Evolutionary conservation across 1,284 basidiomycete genomes (phyloP), one percentile per base, ranked within the genome.

Genomic region (Irpex sp.): DNA sequence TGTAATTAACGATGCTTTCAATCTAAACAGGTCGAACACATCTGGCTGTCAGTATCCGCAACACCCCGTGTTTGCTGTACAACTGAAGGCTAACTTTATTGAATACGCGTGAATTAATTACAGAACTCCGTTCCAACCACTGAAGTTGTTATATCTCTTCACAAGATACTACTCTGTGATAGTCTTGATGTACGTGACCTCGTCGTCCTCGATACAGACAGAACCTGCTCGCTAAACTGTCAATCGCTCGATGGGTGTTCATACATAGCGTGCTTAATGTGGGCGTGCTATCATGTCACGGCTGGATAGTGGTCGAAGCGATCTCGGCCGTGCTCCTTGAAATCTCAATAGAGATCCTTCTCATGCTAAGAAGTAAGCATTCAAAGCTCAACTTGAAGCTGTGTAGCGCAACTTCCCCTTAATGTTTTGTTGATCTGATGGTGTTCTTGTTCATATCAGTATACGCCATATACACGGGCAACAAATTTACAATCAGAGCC

Each of bases 271-370:
- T 70, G 5, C 60, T 67, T 54, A 69, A 67, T 33, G 39, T 64
- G 8, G 59, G 56, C 23, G 59, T 58, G 12, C 59, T 70, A 23
- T 64, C 68, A 21, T 73, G 72, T 57, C 56, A 66, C 6, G 63
- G 67, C 33, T 74, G 72, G 73, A 67, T 74, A 42, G 65, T 74
- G 37, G 68, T 70, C 33, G 71, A 75, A 55, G 70, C 71, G 18
- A 62, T 72, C 23, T 70, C 72, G 10, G 68, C 70, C 0, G 65
- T 74, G n/a, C 45, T 71, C 4, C 69, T 75, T 23, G 68, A 73
- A 47, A 57, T 69, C 14, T 63, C 67, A 4, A 70, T 73, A 1
- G 68, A 75, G 61, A 58, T 72, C 23, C 69, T 74, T 45, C 69
- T 75, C 21, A 72, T 75, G 19, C 59, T 74, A 4, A 68, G 73